Percentiles rank a stretch among this genome's conserved stretches.
phyloP scores from a whole-genome alignment of 345 rosid genomes.

The Stellera chamaejasme region DNA sequence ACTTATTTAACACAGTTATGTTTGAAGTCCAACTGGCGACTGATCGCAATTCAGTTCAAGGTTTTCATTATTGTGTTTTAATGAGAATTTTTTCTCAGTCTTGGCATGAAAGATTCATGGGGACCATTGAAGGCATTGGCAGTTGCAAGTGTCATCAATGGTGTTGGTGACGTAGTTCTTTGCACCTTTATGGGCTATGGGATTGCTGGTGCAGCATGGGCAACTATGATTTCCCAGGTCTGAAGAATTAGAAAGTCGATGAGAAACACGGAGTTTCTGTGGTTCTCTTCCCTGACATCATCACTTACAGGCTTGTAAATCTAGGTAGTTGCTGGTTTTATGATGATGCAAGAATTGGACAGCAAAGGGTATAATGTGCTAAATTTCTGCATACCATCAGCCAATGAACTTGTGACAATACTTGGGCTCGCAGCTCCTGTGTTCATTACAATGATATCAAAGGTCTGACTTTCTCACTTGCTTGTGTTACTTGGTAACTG shows the following conservation, averaged over 20 bases:
- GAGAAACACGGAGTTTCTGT: not conserved
- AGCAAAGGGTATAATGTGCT: conserved; percentile 68
- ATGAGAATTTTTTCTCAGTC: conserved; percentile 32
- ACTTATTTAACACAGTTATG: not conserved
- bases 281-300: not conserved
- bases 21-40: too few species aligned
- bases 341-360: conserved; percentile 81
- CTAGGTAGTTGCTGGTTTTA: conserved; percentile 78
- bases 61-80: too few species aligned
- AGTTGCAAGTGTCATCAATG: conserved; percentile 71
- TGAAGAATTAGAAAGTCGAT: conserved; percentile 3
- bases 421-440: conserved; percentile 70
- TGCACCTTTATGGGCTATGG: conserved; percentile 79
- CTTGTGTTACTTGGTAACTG: conserved; percentile 8
- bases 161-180: conserved; percentile 64
- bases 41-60: not conserved
- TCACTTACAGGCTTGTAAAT: conserved; percentile 9
- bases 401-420: conserved; percentile 44
- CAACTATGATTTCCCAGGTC: conserved; percentile 86
- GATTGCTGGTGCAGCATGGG: conserved; percentile 95
- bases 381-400: conserved; percentile 53
- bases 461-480: conserved; percentile 33
- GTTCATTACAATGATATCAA: conserved; percentile 46
- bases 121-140: conserved; percentile 91
- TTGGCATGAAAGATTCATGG: conserved; percentile 95